These are phyloP conservation scores for Kokia cookei DNA, from an alignment of 441 rosid genomes.

Conservation along the genomic window DNA sequence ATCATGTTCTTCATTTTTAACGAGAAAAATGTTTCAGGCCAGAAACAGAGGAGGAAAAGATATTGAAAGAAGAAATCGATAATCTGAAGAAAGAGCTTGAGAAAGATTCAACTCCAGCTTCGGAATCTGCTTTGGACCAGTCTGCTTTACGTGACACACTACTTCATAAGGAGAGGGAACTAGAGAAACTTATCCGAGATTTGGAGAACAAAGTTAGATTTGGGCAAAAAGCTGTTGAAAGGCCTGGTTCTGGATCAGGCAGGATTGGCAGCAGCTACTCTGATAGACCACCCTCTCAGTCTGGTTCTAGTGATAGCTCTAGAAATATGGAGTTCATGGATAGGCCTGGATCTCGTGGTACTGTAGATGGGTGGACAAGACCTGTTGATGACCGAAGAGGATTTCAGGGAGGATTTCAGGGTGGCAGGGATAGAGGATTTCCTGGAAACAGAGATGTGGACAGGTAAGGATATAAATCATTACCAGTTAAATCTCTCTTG, in stretches of 20 bases:
- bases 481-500: not conserved
- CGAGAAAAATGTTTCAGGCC: conserved; percentile 49
- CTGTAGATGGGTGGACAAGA: conserved; percentile 63
- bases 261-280: conserved; percentile 41
- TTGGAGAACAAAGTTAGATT: conserved; percentile 77
- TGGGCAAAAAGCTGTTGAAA: conserved; percentile 62
- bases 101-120: conserved; percentile 28
- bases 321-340: conserved; percentile 58
- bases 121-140: conserved; percentile 27
- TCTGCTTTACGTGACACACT: conserved; percentile 33
- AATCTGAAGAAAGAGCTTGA: conserved; percentile 45
- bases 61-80: conserved; percentile 65
- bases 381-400: conserved; percentile 68
- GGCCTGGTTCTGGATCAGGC: conserved; percentile 81
- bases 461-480: conserved; percentile 41
- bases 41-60: conserved; percentile 75
- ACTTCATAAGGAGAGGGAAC: conserved; percentile 53
- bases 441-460: conserved; percentile 61
- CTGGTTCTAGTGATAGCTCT: conserved; percentile 71
- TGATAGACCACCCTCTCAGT: conserved; percentile 74
- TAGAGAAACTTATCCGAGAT: conserved; percentile 56
- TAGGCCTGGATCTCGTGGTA: conserved; percentile 81
- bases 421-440: conserved; percentile 82
- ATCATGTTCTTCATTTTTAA: conserved; percentile 1
- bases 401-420: conserved; percentile 39